Evolutionary conservation across 1,284 basidiomycete genomes (phyloP).

Genomic region (Xanthoconium separans): DNA sequence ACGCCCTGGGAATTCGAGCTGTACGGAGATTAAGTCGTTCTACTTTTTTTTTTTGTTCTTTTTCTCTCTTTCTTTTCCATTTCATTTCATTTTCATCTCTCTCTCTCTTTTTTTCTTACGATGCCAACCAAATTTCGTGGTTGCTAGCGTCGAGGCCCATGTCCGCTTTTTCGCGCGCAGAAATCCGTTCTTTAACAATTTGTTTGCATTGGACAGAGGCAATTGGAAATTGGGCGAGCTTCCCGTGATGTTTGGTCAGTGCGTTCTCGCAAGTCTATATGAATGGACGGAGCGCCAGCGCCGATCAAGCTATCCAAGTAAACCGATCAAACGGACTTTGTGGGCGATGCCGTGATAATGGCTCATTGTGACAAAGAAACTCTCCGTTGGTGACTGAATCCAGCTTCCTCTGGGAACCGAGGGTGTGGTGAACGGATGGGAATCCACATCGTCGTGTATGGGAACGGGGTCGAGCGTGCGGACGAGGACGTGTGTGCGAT

Average conservation of each 20-base stretch:
- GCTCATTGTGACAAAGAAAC: not conserved
- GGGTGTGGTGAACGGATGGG: no score
- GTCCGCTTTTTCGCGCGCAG: conserved; percentile 17
- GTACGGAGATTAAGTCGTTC: conserved; percentile 36
- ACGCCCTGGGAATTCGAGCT: conserved; percentile 75
- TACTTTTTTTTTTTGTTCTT: conserved; percentile 3
- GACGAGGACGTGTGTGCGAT: no score
- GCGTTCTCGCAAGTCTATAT: not conserved
- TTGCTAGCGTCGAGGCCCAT: not conserved
- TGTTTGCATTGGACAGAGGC: conserved; percentile 13
- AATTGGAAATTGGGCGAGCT: conserved; percentile 25
- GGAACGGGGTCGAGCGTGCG: not conserved
- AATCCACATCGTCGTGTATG: not conserved
- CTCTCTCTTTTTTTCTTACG: conserved; percentile 7
- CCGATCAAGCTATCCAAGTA: conserved; percentile 20
- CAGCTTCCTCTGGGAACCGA: conserved; percentile 15
- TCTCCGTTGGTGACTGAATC: conserved; percentile 2
- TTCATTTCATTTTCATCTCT: not conserved
- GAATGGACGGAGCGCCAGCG: conserved; percentile 17
- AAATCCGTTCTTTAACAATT: conserved; percentile 12
- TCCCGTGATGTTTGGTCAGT: conserved; percentile 9
- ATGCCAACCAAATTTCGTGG: conserved; percentile 14
- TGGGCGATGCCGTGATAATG: conserved; percentile 22
- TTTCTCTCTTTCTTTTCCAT: conserved; percentile 1
- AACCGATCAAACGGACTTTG: conserved; percentile 12